Evolutionary conservation across 176 grass and related monocot species (phyloP), one percentile per base, ranked within the genome.

Genomic region (Dendrocalamus sinicus): DNA sequence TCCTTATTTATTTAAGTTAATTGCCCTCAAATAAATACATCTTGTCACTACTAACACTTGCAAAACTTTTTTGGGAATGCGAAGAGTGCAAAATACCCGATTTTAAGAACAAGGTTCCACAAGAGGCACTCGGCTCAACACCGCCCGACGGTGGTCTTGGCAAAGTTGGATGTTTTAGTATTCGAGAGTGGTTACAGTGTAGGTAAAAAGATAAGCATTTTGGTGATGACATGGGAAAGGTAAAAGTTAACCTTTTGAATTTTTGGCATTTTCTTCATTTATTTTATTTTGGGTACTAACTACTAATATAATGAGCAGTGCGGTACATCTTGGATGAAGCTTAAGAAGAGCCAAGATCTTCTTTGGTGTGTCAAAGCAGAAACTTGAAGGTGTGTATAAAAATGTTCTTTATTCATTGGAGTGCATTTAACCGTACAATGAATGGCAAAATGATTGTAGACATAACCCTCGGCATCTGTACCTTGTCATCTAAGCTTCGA

Each of bases 71-170:
- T 73, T 52, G 11, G 0, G 39, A 86, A 52, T 80, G 57, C 91
- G 96, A 76, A 12, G 80, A 91, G 63, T 48, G 40, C 57, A 0
- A 92, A 81, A 9, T 89, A 43, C 74, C 96, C 62, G 93, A 98
- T 86, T 98, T 98, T 77, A 94, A 19, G 24, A 83, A 89, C 78
- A 92, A 88, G 75, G 80, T 77, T 74, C 88, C 77, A 71, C 5
- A 65, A 4, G 81, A 83, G 47, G 37, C 15, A 86, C 87, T 98
- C 67, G 93, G 93, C 86, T 98, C 54, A 0, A 85, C 58, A 63
- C 4, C 53, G 93, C 81, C 91, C 93, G 65, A 50, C 12, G 26
- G 64, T 50, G 60, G 74, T 95, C 15, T 32, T 75, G 50, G 41
- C 55, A 51, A 85, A 92, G 58, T 70, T 98, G 69, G 81, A 91